Percentiles rank a stretch among this genome's conserved stretches.
Conservation (phyloP, 2,329 filamentous ascomycete genomes). For the Phaeophleospora eucalypticola region DNA sequence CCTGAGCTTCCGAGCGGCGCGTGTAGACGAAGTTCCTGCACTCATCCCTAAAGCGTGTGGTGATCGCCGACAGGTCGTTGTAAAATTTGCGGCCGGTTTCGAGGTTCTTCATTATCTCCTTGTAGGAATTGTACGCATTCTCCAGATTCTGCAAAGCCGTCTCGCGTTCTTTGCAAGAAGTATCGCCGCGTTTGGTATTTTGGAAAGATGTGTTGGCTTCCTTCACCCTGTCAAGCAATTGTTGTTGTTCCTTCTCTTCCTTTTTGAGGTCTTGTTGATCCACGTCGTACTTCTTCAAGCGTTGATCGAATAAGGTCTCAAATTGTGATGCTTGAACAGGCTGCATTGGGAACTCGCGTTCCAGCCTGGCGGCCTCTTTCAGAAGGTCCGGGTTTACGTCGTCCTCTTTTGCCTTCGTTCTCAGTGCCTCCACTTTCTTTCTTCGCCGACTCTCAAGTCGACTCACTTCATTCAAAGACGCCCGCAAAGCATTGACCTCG, state of each 20-base stretch:
- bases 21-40: slow-evolving; percentile 74
- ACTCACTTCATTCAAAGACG: slow-evolving; percentile 77
- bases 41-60: slow-evolving; percentile 78
- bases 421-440: slow-evolving; percentile 72
- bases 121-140: slow-evolving; percentile 91
- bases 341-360: slow-evolving; percentile 80
- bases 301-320: slow-evolving; percentile 81
- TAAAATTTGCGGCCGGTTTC: slow-evolving; percentile 94
- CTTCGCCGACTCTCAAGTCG: slow-evolving; percentile 76
- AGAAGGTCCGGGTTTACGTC: slow-evolving; percentile 83
- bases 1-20: slow-evolving; percentile 73
- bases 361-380: slow-evolving; percentile 75
- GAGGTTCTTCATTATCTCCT: slow-evolving; percentile 87
- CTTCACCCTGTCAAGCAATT: slow-evolving; percentile 63
- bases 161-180: slow-evolving; percentile 69
- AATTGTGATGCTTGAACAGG: slow-evolving; percentile 85
- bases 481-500: slow-evolving; percentile 71
- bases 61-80: slow-evolving; percentile 87
- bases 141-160: slow-evolving; percentile 82
- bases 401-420: slow-evolving; percentile 76
- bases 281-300: slow-evolving; percentile 74
- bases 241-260: slow-evolving; percentile 74
- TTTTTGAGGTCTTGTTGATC: slow-evolving; percentile 68
- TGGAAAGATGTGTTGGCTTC: slow-evolving; percentile 77
- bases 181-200: slow-evolving; percentile 64